phyloP scores from a whole-genome alignment of 306 rosid species.

The Casuarina equisetifolia region DNA sequence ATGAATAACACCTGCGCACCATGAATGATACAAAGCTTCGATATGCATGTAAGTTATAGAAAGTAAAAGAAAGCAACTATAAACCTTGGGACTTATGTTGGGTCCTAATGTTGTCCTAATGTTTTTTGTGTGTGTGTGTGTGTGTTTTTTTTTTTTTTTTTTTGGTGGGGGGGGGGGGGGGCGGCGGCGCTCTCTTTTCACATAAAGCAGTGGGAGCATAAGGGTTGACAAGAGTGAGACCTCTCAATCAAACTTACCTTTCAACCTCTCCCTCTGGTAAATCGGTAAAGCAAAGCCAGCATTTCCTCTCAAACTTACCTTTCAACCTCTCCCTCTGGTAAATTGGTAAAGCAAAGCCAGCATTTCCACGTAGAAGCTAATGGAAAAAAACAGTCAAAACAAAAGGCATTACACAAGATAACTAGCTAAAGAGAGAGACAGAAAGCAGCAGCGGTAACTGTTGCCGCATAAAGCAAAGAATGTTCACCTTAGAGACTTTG shows the following conservation, averaged over 20 bases:
- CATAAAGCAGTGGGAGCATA: neutral
- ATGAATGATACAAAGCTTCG: neutral
- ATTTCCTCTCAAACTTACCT: conserved; percentile 57
- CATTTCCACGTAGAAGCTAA: conserved; percentile 80
- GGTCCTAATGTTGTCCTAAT: too few relatives aligned
- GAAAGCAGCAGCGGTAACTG: neutral
- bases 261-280: conserved; percentile 77
- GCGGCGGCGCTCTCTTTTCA: too few relatives aligned
- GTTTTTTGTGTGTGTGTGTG: too few relatives aligned
- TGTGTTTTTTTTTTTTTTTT: too few relatives aligned
- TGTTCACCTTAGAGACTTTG: conserved; percentile 76
- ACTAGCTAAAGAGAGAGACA: neutral
- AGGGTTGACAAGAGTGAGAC: conserved; percentile 1
- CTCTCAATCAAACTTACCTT: conserved; percentile 48
- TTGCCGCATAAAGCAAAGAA: neutral
- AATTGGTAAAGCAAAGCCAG: conserved; percentile 80
- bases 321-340: conserved; percentile 78
- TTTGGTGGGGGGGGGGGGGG: too few relatives aligned
- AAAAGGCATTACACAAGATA: neutral
- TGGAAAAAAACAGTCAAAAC: neutral
- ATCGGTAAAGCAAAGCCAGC: conserved; percentile 67
- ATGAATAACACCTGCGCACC: conserved; percentile 80
- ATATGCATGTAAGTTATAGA: neutral
- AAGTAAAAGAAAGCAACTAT: conserved; percentile 5
- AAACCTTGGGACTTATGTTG: conserved; percentile 36